Evolutionary conservation across 2,329 filamentous ascomycete species (phyloP).

Genomic region (Fusarium devonianum): DNA sequence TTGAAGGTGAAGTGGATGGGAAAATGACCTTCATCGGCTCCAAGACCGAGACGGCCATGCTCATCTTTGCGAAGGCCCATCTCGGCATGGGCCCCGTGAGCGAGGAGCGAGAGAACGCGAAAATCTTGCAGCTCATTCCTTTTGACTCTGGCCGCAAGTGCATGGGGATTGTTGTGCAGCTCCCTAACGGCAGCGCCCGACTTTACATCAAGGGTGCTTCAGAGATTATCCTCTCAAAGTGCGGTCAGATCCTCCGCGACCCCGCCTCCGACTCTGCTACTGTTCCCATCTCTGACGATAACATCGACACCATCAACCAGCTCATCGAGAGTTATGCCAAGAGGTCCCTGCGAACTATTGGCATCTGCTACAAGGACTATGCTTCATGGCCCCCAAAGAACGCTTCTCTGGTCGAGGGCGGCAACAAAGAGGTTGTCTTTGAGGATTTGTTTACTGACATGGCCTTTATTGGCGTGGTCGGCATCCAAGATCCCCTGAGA

Average conservation of each 20-base stretch:
- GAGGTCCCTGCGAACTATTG: constrained; percentile 83
- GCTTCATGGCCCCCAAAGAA: constrained; percentile 80
- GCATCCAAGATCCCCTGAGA: constrained; percentile 82
- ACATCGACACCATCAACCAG: constrained; percentile 64
- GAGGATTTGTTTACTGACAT: constrained; percentile 73
- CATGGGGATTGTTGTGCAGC: constrained; percentile 66
- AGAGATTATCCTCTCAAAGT: constrained; percentile 67
- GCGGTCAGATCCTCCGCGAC: constrained; percentile 59
- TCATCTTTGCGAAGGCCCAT: constrained; percentile 72
- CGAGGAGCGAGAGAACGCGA: constrained; percentile 67
- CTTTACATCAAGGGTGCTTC: constrained; percentile 71
- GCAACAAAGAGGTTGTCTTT: constrained; percentile 70
- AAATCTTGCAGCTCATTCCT: constrained; percentile 71
- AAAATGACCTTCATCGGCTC: constrained; percentile 73
- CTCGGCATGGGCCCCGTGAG: constrained; percentile 71
- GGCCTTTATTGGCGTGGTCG: constrained; percentile 74
- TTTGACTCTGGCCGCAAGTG: constrained; percentile 81
- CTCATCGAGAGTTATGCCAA: constrained; percentile 81
- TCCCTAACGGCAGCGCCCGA: constrained; percentile 59
- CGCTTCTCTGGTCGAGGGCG: constrained; percentile 60
- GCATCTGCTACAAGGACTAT: constrained; percentile 84
- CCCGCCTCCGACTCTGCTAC: constrained; percentile 55
- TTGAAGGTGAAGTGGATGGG: constrained; percentile 76
- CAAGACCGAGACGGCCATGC: constrained; percentile 78
- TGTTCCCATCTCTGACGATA: constrained; percentile 58